phyloP scores from a whole-genome alignment of 768 basidiomycete genomes.

The Rhizopogon vulgaris region DNA sequence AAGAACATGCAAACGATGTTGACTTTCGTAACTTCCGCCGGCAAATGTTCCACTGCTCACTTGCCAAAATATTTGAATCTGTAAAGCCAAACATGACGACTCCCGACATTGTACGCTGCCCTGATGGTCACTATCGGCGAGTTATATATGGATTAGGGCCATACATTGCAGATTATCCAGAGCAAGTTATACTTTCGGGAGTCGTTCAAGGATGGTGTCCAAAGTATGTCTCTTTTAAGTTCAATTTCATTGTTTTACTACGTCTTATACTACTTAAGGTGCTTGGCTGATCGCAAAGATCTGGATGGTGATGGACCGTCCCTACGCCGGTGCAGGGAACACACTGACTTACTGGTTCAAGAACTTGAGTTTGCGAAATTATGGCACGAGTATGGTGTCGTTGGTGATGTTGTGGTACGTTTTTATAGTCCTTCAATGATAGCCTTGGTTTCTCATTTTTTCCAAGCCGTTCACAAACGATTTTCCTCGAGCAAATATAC shows the following conservation, averaged over 20 bases:
- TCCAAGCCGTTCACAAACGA: slow-evolving; percentile 6
- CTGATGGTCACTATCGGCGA: slow-evolving; percentile 21
- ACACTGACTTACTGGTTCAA: slow-evolving; percentile 17
- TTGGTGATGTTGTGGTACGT: slow-evolving; percentile 28
- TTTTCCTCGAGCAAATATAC: slow-evolving; percentile 7
- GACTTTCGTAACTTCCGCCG: slow-evolving; percentile 22
- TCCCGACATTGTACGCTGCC: slow-evolving; percentile 15
- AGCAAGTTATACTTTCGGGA: slow-evolving; percentile 18
- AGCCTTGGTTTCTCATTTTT: no score
- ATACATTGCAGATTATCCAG: slow-evolving; percentile 25
- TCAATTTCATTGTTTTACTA: no score
- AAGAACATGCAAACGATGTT: slow-evolving; percentile 8
- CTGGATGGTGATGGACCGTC: slow-evolving; percentile 17
- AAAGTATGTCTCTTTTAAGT: no score
- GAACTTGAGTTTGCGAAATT: slow-evolving; percentile 20
- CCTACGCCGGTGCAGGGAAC: slow-evolving; percentile 17
- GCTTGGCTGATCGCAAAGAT: slow-evolving; percentile 15
- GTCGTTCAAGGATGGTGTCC: slow-evolving; percentile 24
- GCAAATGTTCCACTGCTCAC: slow-evolving; percentile 25
- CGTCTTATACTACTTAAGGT: slow-evolving; percentile 14
- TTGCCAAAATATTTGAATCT: slow-evolving; percentile 19
- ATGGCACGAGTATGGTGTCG: slow-evolving; percentile 32
- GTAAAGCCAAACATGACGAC: slow-evolving; percentile 22
- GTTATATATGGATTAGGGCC: slow-evolving; percentile 22
- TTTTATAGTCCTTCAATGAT: neutral